Evolutionary conservation across 108 stramenopile species (phyloP).

Genomic region (Nitzschia sp.): DNA sequence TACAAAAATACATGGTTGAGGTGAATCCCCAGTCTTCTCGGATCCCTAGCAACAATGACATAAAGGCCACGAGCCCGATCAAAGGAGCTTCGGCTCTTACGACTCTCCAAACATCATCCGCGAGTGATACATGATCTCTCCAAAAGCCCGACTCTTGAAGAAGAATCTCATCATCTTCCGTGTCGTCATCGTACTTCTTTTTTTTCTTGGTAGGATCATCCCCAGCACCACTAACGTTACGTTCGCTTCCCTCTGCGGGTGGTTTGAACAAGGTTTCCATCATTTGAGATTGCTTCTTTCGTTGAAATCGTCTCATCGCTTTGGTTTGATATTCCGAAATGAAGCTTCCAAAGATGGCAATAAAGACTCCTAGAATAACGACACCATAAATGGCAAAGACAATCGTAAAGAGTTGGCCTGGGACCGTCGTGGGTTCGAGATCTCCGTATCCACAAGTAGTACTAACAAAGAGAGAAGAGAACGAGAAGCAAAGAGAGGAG

Average conservation of each 20-base stretch:
- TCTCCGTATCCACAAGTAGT: constrained; percentile 12
- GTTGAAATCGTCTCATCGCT: constrained; percentile 7
- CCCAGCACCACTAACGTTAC: no score
- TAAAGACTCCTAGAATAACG: constrained; percentile 37
- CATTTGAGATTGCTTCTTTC: constrained; percentile 4
- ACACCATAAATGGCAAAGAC: constrained; percentile 52
- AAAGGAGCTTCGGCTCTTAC: neutral
- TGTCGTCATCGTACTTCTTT: neutral
- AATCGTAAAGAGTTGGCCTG: constrained; percentile 37
- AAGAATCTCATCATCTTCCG: neutral
- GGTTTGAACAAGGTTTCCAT: neutral
- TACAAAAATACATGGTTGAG: constrained; percentile 9
- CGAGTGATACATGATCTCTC: constrained; percentile 9
- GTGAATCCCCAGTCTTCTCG: constrained; percentile 3
- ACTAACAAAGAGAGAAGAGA: neutral
- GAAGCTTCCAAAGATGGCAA: constrained; percentile 43
- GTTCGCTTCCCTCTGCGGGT: neutral
- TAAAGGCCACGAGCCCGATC: constrained; percentile 1
- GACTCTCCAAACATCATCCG: constrained; percentile 11
- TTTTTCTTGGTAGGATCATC: neutral
- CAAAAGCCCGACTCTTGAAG: constrained; percentile 13
- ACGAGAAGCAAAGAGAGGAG: neutral
- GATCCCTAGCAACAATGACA: constrained; percentile 7
- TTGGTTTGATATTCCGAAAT: constrained; percentile 30
- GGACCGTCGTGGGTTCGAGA: neutral